phyloP scores from a whole-genome alignment of 768 basidiomycete genomes.

The Pholiota conissans region DNA sequence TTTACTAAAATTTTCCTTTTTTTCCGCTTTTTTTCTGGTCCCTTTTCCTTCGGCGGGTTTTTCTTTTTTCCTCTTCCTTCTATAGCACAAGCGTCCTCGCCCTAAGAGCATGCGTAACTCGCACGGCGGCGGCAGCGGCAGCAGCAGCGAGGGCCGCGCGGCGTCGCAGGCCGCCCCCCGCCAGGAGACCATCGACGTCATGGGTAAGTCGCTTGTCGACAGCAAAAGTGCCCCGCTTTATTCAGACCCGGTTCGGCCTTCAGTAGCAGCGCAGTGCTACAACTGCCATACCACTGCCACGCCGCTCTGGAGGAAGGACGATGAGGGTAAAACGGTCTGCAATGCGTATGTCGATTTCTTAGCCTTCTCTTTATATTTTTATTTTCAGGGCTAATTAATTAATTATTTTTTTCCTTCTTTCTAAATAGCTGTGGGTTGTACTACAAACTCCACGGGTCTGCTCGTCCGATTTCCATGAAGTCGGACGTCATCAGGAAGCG shows the following conservation, averaged over 20 bases:
- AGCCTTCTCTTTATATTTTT: background rate
- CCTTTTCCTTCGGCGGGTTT: too few species aligned
- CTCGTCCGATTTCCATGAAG: conserved; percentile 89
- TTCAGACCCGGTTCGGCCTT: conserved; percentile 29
- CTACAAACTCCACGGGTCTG: conserved; percentile 84
- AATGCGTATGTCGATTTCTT: conserved; percentile 73
- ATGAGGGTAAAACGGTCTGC: conserved; percentile 89
- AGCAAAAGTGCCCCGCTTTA: conserved; percentile 24
- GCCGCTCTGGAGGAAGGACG: conserved; percentile 88
- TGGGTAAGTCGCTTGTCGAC: conserved; percentile 48
- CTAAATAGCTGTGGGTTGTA: conserved; percentile 71
- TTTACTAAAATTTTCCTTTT: conserved; percentile 7
- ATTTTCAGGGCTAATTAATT: background rate
- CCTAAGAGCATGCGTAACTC: conserved; percentile 85
- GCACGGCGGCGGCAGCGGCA: too few species aligned
- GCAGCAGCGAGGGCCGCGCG: conserved; percentile 70
- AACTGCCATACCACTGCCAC: conserved; percentile 90
- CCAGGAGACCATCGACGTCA: conserved; percentile 72
- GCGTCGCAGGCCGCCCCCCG: conserved; percentile 53
- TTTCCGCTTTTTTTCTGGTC: too few species aligned
- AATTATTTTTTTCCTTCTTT: conserved; percentile 2
- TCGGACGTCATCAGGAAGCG: conserved; percentile 89
- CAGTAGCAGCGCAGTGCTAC: conserved; percentile 74
- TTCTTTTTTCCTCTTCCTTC: conserved; percentile 11
- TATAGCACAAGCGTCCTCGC: conserved; percentile 82